These are phyloP conservation scores for Kurtzmaniella fragi DNA, from an alignment of 805 yeast genomes.

Conservation along the genomic window DNA sequence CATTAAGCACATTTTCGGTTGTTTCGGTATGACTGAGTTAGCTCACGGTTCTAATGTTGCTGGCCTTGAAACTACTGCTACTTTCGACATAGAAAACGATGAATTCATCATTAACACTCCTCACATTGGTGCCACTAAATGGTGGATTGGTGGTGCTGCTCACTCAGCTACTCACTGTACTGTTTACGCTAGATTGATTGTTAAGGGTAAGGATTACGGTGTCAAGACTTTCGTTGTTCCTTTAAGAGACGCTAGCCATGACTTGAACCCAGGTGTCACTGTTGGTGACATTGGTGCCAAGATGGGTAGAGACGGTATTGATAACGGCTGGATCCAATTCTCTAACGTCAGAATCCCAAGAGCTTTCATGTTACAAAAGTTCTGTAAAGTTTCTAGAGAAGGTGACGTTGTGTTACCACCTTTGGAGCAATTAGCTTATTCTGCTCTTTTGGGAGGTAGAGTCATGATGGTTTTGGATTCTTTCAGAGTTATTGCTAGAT, in stretches of 20 bases:
- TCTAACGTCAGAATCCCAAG: constrained; percentile 40
- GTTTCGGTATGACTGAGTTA: constrained; percentile 63
- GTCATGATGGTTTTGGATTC: constrained; percentile 42
- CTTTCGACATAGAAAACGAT: constrained; percentile 36
- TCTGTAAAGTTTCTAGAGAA: constrained; percentile 34
- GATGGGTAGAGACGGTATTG: constrained; percentile 47
- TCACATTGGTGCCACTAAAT: constrained; percentile 44
- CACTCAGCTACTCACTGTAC: constrained; percentile 41
- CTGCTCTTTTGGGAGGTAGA: constrained; percentile 41
- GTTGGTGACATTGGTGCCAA: constrained; percentile 45
- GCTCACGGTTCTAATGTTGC: constrained; percentile 60
- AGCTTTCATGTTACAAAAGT: constrained; percentile 42
- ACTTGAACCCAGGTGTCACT: constrained; percentile 38
- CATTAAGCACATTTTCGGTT: constrained; percentile 55
- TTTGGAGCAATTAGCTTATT: constrained; percentile 40
- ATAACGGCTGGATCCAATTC: constrained; percentile 46
- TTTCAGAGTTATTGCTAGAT: constrained; percentile 37
- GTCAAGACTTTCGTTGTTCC: constrained; percentile 44
- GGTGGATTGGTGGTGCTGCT: constrained; percentile 51
- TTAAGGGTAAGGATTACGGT: constrained; percentile 42
- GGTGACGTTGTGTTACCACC: constrained; percentile 41
- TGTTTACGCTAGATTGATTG: constrained; percentile 38
- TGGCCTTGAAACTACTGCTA: constrained; percentile 52
- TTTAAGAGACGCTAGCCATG: constrained; percentile 39
- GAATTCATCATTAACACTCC: constrained; percentile 43